A percentile compares a stretch with the other conserved stretches of the same genome.
Conservation (phyloP, 2,329 filamentous ascomycete genomes). For the Metarhizium brunneum region DNA sequence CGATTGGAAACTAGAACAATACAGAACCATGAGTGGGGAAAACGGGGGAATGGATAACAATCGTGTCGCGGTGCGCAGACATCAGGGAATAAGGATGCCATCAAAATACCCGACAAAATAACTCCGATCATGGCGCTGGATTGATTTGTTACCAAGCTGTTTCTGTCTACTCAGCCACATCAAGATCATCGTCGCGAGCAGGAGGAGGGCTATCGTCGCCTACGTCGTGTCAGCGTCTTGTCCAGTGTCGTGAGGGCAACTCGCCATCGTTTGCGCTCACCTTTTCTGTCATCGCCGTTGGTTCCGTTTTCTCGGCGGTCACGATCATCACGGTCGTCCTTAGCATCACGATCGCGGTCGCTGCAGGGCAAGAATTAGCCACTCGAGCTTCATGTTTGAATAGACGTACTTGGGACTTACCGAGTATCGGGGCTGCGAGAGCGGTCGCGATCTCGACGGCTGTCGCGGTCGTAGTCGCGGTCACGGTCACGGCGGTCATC, state of each 20-base stretch:
- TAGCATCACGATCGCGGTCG: constrained; percentile 46
- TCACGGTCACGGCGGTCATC: constrained; percentile 70
- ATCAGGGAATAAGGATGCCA: constrained; percentile 8
- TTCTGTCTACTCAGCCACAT: constrained; percentile 67
- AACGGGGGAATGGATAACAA: background rate
- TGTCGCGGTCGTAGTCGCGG: constrained; percentile 67
- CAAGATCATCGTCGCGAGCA: constrained; percentile 77
- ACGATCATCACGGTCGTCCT: constrained; percentile 62
- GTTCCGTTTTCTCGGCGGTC: constrained; percentile 68
- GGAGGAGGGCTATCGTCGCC: constrained; percentile 62
- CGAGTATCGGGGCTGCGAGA: constrained; percentile 61
- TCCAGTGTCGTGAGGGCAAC: background rate
- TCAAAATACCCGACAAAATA: constrained; percentile 5
- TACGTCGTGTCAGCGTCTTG: background rate
- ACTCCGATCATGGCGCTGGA: background rate
- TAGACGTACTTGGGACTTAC: constrained; percentile 23
- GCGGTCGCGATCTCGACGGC: constrained; percentile 66
- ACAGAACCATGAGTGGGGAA: constrained; percentile 9
- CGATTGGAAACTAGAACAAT: constrained; percentile 11
- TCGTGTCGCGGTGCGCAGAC: constrained; percentile 7
- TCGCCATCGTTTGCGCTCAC: constrained; percentile 35
- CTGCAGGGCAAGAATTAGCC: constrained; percentile 15
- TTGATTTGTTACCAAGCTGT: background rate
- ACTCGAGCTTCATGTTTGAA: constrained; percentile 3
- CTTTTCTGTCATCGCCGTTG: constrained; percentile 86